These are phyloP conservation scores for Ricinus communis DNA, from an alignment of 345 rosid species.

Conservation along the genomic window DNA sequence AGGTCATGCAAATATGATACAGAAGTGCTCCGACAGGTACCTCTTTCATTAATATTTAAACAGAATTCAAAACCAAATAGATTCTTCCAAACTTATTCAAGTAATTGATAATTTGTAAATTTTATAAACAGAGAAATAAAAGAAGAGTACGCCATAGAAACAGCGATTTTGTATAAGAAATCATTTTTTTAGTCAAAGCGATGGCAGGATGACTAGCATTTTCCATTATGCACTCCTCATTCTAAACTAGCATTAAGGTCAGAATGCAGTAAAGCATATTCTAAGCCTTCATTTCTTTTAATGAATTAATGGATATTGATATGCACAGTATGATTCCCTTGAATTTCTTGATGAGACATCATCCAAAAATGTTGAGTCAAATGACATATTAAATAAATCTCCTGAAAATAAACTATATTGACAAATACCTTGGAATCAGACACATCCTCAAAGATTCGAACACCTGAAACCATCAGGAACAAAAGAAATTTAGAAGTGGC, in stretches of 20 bases:
- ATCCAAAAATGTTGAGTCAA: neutral
- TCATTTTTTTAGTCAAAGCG: neutral
- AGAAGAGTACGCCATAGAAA: no score
- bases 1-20: neutral
- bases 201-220: neutral
- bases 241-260: neutral
- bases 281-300: neutral
- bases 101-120: no score
- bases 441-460: conserved; percentile 90
- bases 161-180: neutral
- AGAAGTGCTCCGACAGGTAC: no score
- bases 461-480: conserved; percentile 57
- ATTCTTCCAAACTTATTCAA: no score
- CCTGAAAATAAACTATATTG: neutral
- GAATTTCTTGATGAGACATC: neutral
- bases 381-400: neutral
- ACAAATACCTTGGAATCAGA: conserved; percentile 70
- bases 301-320: neutral
- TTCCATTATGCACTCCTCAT: neutral
- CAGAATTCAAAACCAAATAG: no score
- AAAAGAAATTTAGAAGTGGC: conserved; percentile 7
- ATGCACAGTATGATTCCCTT: neutral
- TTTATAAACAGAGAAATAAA: no score
- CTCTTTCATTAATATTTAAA: no score
- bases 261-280: neutral